These are phyloP conservation scores for Curvularia spicifera DNA, from an alignment of 2,329 filamentous ascomycete species.

Conservation along the genomic window DNA sequence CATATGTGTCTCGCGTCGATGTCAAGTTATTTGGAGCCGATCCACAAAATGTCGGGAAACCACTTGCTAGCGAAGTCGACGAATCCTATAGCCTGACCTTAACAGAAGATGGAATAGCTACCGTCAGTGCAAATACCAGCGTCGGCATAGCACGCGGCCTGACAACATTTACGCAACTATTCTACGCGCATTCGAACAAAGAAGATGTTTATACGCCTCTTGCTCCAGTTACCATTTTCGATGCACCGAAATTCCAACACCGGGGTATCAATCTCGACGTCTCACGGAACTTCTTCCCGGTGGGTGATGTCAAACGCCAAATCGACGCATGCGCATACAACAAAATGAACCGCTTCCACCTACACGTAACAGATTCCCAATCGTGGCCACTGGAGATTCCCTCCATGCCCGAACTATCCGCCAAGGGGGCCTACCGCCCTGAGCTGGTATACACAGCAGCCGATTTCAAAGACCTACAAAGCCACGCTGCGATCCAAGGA, in stretches of 20 bases:
- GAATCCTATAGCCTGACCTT: conserved; percentile 77
- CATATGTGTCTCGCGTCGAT: conserved; percentile 64
- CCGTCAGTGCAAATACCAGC: conserved; percentile 69
- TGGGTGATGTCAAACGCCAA: conserved; percentile 72
- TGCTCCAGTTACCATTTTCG: conserved; percentile 74
- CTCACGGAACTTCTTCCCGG: conserved; percentile 72
- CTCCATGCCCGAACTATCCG: conserved; percentile 71
- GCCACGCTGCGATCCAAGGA: conserved; percentile 71
- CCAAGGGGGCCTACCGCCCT: conserved; percentile 74
- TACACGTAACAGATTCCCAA: conserved; percentile 83
- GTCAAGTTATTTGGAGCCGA: conserved; percentile 68
- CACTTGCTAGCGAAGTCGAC: conserved; percentile 68
- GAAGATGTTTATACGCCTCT: conserved; percentile 67
- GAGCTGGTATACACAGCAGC: conserved; percentile 70
- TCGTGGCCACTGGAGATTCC: conserved; percentile 86
- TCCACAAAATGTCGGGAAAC: conserved; percentile 62
- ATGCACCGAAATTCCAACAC: conserved; percentile 75
- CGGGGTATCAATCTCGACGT: conserved; percentile 83
- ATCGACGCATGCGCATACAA: conserved; percentile 79
- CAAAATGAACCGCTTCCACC: conserved; percentile 82
- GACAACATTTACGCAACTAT: conserved; percentile 79
- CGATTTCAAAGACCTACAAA: conserved; percentile 71
- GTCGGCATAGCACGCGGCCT: conserved; percentile 75
- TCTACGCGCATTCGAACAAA: conserved; percentile 71
- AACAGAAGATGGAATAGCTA: conserved; percentile 63